Percentiles rank a stretch among this genome's conserved stretches.
phyloP scores from a whole-genome alignment of 192 early-diverging fungal species.

The Coemansia sp. region DNA sequence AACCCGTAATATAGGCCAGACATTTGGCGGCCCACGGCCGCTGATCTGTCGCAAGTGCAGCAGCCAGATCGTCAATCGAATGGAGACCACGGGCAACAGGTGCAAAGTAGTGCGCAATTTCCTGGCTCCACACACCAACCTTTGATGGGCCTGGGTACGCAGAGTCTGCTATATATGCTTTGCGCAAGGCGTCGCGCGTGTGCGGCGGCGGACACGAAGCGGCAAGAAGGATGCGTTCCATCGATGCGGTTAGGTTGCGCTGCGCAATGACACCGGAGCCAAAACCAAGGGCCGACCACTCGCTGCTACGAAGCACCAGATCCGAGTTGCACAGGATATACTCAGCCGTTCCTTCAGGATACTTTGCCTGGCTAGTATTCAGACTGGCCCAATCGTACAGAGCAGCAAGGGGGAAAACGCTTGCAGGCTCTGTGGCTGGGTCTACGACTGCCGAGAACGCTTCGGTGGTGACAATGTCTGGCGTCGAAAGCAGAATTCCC shows the following conservation, averaged over 20 bases:
- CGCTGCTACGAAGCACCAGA: conserved; percentile 32
- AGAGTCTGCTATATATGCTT: conserved; percentile 38
- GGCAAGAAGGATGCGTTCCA: conserved; percentile 35
- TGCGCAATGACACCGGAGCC: conserved; percentile 32
- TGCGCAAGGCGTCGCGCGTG: conserved; percentile 40
- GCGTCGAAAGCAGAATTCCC: conserved; percentile 22
- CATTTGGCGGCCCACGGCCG: conserved; percentile 33
- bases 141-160: conserved; percentile 43
- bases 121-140: conserved; percentile 31
- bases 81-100: conserved; percentile 14
- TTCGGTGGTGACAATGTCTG: conserved; percentile 33
- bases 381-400: conserved; percentile 41
- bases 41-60: conserved; percentile 6
- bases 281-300: conserved; percentile 30
- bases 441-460: conserved; percentile 13
- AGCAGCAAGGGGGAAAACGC: conserved; percentile 14
- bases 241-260: conserved; percentile 17
- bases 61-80: conserved; percentile 8
- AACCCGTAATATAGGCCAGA: background rate
- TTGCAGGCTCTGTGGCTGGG: background rate
- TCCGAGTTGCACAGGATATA: conserved; percentile 27
- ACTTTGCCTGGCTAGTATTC: background rate
- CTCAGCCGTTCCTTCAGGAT: conserved; percentile 28
- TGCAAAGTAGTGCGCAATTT: conserved; percentile 37
- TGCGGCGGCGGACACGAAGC: conserved; percentile 50